These are phyloP conservation scores for Metschnikowia sp. DNA, from an alignment of 805 yeast species.

Conservation along the genomic window DNA sequence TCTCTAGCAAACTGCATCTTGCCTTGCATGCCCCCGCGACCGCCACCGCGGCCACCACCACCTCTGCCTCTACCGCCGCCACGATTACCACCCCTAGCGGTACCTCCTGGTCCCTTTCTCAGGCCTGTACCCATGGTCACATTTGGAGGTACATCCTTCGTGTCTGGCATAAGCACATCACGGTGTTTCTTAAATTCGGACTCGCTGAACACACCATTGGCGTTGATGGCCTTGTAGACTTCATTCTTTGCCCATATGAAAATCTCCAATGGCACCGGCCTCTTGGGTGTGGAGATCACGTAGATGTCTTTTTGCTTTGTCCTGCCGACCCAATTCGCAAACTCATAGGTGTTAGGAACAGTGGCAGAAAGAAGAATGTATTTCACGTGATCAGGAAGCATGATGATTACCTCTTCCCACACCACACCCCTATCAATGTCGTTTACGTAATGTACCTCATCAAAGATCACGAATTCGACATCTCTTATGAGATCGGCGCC, in stretches of 20 bases:
- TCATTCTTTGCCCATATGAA: slow-evolving; percentile 78
- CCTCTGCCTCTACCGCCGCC: slow-evolving; percentile 14
- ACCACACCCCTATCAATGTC: slow-evolving; percentile 98
- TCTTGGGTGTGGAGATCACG: slow-evolving; percentile 91
- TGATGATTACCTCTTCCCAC: slow-evolving; percentile 98
- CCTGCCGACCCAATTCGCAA: slow-evolving; percentile 98
- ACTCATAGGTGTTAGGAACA: slow-evolving; percentile 96
- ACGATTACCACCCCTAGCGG: slow-evolving; percentile 43
- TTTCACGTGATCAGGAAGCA: slow-evolving; percentile 95
- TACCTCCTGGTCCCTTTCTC: slow-evolving; percentile 42
- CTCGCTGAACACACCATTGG: slow-evolving; percentile 66
- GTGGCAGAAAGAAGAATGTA: slow-evolving; percentile 91
- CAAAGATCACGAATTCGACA: slow-evolving; percentile 95
- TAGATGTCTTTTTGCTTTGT: slow-evolving; percentile 94
- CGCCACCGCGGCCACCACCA: slow-evolving; percentile 19
- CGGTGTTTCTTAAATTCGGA: slow-evolving; percentile 60
- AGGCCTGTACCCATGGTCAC: slow-evolving; percentile 38
- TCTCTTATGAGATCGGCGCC: slow-evolving; percentile 97
- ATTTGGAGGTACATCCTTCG: slow-evolving; percentile 33
- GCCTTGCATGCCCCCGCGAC: slow-evolving; percentile 32
- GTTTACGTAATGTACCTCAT: slow-evolving; percentile 96
- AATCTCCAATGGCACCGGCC: slow-evolving; percentile 94
- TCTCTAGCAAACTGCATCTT: slow-evolving; percentile 39
- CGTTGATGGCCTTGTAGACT: slow-evolving; percentile 68
- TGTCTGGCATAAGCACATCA: slow-evolving; percentile 44